These are phyloP conservation scores for Arachis monticola DNA, from an alignment of 331 rosid species.

Conservation along the genomic window DNA sequence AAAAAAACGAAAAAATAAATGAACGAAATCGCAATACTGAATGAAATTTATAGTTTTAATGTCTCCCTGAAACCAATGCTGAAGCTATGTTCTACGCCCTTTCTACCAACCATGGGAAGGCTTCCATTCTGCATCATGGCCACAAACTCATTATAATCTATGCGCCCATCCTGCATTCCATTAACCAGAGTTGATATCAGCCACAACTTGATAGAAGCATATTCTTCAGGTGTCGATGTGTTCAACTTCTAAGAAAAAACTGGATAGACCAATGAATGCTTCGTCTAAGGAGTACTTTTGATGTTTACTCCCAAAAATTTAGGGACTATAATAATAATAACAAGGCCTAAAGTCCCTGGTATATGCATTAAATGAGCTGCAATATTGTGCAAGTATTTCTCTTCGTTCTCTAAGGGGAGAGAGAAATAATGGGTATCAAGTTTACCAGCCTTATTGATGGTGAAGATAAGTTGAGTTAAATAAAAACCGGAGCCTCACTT, in stretches of 20 bases:
- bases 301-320: neutral
- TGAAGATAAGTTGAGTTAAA: neutral
- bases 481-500: neutral
- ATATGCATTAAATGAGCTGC: too few species aligned
- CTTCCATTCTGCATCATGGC: constrained; percentile 97
- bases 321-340: too few species aligned
- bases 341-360: too few species aligned
- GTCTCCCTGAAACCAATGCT: constrained; percentile 78
- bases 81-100: constrained; percentile 69
- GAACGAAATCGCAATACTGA: constrained; percentile 24
- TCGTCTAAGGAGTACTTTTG: neutral
- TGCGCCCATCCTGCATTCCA: constrained; percentile 76
- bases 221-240: neutral
- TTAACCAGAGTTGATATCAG: neutral
- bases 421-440: neutral
- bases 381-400: too few species aligned
- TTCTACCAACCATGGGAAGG: constrained; percentile 56
- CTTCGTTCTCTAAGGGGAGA: neutral
- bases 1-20: neutral
- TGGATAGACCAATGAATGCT: neutral
- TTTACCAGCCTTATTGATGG: neutral
- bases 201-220: constrained; percentile 12
- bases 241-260: constrained; percentile 22
- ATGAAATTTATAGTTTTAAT: constrained; percentile 44
- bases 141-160: constrained; percentile 95